Evolutionary conservation across 1,139 yeast genomes (phyloP).

Genomic region (Suhomyces coccinellae): DNA sequence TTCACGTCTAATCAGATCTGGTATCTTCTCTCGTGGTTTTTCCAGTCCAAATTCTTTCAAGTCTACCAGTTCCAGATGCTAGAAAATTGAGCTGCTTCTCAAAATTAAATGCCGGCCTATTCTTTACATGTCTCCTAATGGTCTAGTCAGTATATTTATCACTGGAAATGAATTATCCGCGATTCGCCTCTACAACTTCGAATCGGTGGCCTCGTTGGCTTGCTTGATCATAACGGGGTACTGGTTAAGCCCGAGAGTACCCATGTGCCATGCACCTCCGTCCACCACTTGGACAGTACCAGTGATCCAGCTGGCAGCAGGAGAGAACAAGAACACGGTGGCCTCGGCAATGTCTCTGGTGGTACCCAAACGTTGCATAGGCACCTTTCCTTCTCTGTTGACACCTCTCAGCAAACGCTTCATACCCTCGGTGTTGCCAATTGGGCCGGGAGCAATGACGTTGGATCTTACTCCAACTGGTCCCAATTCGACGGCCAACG

Average conservation of each 20-base stretch:
- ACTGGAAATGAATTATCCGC: no score
- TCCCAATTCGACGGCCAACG: constrained; percentile 85
- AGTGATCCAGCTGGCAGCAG: constrained; percentile 74
- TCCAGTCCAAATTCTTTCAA: no score
- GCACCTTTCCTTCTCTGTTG: constrained; percentile 49
- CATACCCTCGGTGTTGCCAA: constrained; percentile 80
- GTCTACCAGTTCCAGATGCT: no score
- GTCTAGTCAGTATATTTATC: no score
- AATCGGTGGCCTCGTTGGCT: constrained; percentile 12
- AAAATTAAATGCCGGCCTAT: no score
- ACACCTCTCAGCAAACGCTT: constrained; percentile 48
- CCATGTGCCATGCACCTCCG: constrained; percentile 88
- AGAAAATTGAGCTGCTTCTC: no score
- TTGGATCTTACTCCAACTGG: constrained; percentile 82
- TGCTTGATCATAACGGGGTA: constrained; percentile 35
- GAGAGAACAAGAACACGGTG: constrained; percentile 79
- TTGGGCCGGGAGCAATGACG: constrained; percentile 87
- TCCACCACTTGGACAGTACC: constrained; percentile 88
- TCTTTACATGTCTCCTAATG: no score
- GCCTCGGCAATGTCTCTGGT: constrained; percentile 85
- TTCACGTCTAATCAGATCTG: no score
- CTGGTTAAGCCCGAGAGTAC: constrained; percentile 32
- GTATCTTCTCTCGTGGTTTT: no score
- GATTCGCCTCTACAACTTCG: constrained; percentile 10
- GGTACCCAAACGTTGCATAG: constrained; percentile 74